These are phyloP conservation scores for Phytopythium oedochilum DNA, from an alignment of 352 stramenopile genomes.

Conservation along the genomic window DNA sequence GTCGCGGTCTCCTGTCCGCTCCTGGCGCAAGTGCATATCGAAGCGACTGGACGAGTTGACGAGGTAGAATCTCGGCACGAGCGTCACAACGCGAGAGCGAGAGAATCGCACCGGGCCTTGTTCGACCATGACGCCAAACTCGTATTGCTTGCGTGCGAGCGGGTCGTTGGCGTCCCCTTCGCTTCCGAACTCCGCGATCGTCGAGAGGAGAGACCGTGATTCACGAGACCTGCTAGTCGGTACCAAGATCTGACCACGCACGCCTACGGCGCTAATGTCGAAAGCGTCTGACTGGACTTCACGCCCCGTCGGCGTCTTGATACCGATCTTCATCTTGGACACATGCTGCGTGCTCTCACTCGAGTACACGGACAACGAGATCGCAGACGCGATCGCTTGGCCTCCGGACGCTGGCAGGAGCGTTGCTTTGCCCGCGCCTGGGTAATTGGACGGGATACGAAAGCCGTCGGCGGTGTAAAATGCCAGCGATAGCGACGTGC, in stretches of 20 bases:
- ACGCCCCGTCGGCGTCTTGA: slow-evolving; percentile 26
- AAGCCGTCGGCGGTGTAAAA: slow-evolving; percentile 69
- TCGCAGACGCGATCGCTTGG: slow-evolving; percentile 13
- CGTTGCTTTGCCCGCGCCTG: slow-evolving; percentile 2
- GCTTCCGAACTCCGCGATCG: slow-evolving; percentile 33
- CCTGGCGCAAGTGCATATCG: slow-evolving; percentile 65
- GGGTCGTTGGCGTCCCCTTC: slow-evolving; percentile 11
- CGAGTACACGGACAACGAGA: slow-evolving; percentile 72
- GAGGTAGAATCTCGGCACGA: slow-evolving; percentile 79
- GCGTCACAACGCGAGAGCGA: slow-evolving; percentile 68
- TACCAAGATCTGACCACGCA: slow-evolving; percentile 70
- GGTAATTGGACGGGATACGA: slow-evolving; percentile 44
- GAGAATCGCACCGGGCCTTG: slow-evolving; percentile 75
- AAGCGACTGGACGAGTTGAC: slow-evolving; percentile 69
- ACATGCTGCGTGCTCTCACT: slow-evolving; percentile 55
- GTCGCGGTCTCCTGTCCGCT: slow-evolving; percentile 31
- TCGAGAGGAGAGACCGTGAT: slow-evolving; percentile 40
- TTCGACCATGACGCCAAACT: slow-evolving; percentile 85
- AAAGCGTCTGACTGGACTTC: slow-evolving; percentile 73
- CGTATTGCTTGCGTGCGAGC: slow-evolving; percentile 63
- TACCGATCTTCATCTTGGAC: slow-evolving; percentile 77
- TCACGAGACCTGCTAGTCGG: slow-evolving; percentile 37
- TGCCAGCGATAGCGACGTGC: slow-evolving; percentile 60
- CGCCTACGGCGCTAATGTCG: slow-evolving; percentile 72
- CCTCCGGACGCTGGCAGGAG: not conserved